A percentile compares a stretch with the other conserved stretches of the same genome.
phyloP scores from a whole-genome alignment of 495 filamentous ascomycete species.

The Peziza echinospora region DNA sequence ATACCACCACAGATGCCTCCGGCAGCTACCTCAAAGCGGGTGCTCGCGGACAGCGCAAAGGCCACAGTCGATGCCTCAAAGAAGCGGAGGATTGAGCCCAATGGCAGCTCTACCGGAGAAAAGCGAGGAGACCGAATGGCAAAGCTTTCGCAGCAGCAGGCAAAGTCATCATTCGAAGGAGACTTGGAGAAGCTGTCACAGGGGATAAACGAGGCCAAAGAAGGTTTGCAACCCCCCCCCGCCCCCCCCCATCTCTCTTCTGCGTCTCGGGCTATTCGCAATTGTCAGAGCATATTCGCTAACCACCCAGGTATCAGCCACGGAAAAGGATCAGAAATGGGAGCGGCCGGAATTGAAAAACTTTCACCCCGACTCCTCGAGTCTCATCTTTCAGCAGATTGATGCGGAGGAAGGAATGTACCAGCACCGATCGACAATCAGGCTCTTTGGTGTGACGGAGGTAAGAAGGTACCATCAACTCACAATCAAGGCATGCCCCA shows the following conservation, averaged over 20 bases:
- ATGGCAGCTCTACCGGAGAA: conserved; percentile 21
- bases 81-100: conserved; percentile 52
- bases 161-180: conserved; percentile 65
- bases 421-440: conserved; percentile 51
- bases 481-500: conserved; percentile 7
- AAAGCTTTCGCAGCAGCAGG: conserved; percentile 35
- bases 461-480: conserved; percentile 27
- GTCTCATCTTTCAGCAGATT: conserved; percentile 80
- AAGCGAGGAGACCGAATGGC: conserved; percentile 31
- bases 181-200: conserved; percentile 87
- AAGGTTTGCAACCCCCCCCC: conserved; percentile 6
- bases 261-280: no score
- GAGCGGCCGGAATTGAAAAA: conserved; percentile 49
- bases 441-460: conserved; percentile 95
- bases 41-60: no score
- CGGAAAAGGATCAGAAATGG: conserved; percentile 92
- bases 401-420: conserved; percentile 78
- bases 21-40: no score
- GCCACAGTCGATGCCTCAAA: no score
- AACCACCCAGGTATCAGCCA: no score
- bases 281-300: no score
- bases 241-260: no score
- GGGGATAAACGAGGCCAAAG: conserved; percentile 63
- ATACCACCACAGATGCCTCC: no score
- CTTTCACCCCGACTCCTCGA: conserved; percentile 50